Evolutionary conservation across 2,329 filamentous ascomycete genomes (phyloP).

Genomic region (Nothophoma quercina): DNA sequence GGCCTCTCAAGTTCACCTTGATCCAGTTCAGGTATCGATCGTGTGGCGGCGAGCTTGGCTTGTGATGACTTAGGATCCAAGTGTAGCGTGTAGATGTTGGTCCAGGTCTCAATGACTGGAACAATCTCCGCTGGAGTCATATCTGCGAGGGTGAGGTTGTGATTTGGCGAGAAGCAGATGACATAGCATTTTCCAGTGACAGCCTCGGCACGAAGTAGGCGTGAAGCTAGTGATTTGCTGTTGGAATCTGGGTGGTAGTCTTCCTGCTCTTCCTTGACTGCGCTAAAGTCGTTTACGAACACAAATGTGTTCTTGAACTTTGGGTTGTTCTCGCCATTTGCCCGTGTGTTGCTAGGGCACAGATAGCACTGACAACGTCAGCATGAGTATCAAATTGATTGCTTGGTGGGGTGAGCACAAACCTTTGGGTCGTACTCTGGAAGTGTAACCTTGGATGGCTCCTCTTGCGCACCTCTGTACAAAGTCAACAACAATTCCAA

Average conservation of each 20-base stretch:
- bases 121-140: slow-evolving; percentile 79
- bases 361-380: slow-evolving; percentile 77
- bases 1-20: slow-evolving; percentile 60
- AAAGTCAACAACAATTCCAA: slow-evolving; percentile 12
- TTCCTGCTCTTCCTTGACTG: slow-evolving; percentile 91
- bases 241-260: slow-evolving; percentile 70
- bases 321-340: slow-evolving; percentile 86
- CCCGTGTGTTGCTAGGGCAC: slow-evolving; percentile 89
- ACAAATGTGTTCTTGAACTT: slow-evolving; percentile 87
- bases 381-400: slow-evolving; percentile 9
- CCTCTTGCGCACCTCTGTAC: slow-evolving; percentile 58
- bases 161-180: slow-evolving; percentile 88
- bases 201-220: slow-evolving; percentile 81
- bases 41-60: slow-evolving; percentile 54
- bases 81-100: slow-evolving; percentile 84
- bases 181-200: slow-evolving; percentile 98
- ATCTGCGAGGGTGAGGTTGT: slow-evolving; percentile 92
- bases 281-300: slow-evolving; percentile 97
- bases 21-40: slow-evolving; percentile 57
- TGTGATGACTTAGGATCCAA: slow-evolving; percentile 76
- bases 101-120: slow-evolving; percentile 89
- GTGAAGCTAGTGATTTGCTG: slow-evolving; percentile 68
- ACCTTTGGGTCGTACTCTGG: slow-evolving; percentile 79
- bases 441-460: slow-evolving; percentile 55
- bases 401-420: slow-evolving; percentile 16